These are phyloP conservation scores for Yamadazyma diddensiae DNA, from an alignment of 1,139 yeast genomes.

Conservation along the genomic window DNA sequence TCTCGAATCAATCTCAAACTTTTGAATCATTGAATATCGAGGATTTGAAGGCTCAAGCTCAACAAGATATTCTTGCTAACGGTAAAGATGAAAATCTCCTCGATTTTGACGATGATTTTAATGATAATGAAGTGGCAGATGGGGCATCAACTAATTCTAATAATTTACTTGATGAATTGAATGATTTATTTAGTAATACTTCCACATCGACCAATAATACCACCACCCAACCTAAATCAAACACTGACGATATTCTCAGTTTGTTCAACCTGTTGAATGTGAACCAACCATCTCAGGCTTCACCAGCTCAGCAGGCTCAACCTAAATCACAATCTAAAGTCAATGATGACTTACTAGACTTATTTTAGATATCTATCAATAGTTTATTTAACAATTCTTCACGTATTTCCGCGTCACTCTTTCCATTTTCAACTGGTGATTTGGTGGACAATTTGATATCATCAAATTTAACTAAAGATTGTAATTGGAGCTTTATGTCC, in stretches of 20 bases:
- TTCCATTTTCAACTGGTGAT: conserved; percentile 4
- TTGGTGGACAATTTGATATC: conserved; percentile 1
- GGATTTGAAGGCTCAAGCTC: conserved; percentile 76
- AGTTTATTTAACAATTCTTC: conserved; percentile 15
- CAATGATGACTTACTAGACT: conserved; percentile 53
- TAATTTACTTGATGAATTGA: conserved; percentile 60
- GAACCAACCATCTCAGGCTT: conserved; percentile 9
- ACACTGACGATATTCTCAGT: conserved; percentile 42
- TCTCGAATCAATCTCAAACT: conserved; percentile 32
- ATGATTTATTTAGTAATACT: conserved; percentile 50
- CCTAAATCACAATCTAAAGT: conserved; percentile 12
- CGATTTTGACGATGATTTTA: conserved; percentile 59
- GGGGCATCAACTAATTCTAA: conserved; percentile 17
- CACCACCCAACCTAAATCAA: conserved; percentile 23
- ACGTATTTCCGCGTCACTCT: conserved; percentile 13
- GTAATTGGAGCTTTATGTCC: conserved; percentile 43
- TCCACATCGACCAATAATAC: conserved; percentile 22
- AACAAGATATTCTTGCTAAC: conserved; percentile 66
- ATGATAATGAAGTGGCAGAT: conserved; percentile 20
- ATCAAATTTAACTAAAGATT: conserved; percentile 21
- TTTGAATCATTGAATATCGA: conserved; percentile 51
- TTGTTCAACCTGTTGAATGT: conserved; percentile 31
- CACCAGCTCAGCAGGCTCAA: conserved; percentile 4
- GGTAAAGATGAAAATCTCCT: conserved; percentile 77
- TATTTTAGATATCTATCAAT: conserved; percentile 35